These are phyloP conservation scores for Paraglomus occultum DNA, from an alignment of 192 early-diverging fungal genomes.

Conservation along the genomic window DNA sequence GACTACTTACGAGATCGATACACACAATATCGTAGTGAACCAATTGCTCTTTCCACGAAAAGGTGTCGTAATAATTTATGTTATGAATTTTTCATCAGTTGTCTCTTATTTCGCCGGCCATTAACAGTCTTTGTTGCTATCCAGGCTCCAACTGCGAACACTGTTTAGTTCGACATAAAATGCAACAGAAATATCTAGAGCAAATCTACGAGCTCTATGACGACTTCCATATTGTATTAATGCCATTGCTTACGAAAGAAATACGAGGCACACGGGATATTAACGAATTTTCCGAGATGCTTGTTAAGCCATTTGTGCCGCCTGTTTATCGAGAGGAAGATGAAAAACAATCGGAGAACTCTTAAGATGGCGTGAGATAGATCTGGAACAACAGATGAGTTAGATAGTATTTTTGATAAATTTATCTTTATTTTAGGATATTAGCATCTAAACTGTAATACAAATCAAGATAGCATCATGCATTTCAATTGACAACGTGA, in stretches of 20 bases:
- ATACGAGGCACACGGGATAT: slow-evolving; percentile 93
- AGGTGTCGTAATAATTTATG: slow-evolving; percentile 40
- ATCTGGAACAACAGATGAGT: neutral
- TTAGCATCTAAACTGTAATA: too few relatives aligned
- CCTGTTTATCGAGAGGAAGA: neutral
- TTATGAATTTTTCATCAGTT: slow-evolving; percentile 11
- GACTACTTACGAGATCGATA: slow-evolving; percentile 95
- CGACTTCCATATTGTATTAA: slow-evolving; percentile 93
- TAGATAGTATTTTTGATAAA: too few relatives aligned
- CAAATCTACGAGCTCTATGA: slow-evolving; percentile 99
- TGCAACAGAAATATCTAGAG: slow-evolving; percentile 98
- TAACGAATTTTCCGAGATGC: slow-evolving; percentile 88
- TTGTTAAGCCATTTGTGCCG: slow-evolving; percentile 69
- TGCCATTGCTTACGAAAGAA: slow-evolving; percentile 96
- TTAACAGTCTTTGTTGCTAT: slow-evolving; percentile 37
- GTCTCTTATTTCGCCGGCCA: slow-evolving; percentile 47
- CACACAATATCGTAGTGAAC: slow-evolving; percentile 99
- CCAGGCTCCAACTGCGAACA: slow-evolving; percentile 77
- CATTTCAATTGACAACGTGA: too few relatives aligned
- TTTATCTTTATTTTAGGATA: too few relatives aligned
- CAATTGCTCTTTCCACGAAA: slow-evolving; percentile 94
- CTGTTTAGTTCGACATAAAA: slow-evolving; percentile 91
- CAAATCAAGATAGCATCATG: too few relatives aligned
- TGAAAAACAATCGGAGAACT: too few relatives aligned
- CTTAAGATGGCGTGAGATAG: neutral